These are phyloP conservation scores for Catunica adiposa DNA, from an alignment of 2,329 filamentous ascomycete genomes.

Conservation along the genomic window DNA sequence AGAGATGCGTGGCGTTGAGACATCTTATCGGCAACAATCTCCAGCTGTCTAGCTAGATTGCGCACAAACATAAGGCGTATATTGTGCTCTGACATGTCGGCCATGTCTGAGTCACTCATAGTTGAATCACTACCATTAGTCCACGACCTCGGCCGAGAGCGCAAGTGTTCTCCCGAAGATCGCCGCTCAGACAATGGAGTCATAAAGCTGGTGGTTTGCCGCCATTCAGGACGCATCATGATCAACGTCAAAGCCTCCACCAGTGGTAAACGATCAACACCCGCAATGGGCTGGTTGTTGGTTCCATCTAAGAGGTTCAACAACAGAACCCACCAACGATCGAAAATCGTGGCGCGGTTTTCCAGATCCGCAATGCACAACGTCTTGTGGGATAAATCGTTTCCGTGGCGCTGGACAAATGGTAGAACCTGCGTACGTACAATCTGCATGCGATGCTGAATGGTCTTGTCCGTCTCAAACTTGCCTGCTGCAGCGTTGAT, in stretches of 20 bases:
- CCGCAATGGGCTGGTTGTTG: slow-evolving; percentile 51
- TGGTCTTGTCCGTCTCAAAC: slow-evolving; percentile 46
- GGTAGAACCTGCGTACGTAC: slow-evolving; percentile 57
- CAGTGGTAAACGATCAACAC: slow-evolving; percentile 66
- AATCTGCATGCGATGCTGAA: slow-evolving; percentile 54
- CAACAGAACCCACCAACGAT: slow-evolving; percentile 79
- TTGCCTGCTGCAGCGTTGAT: slow-evolving; percentile 32
- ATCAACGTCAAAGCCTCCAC: slow-evolving; percentile 64
- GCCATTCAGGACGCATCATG: slow-evolving; percentile 84
- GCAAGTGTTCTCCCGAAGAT: slow-evolving; percentile 29
- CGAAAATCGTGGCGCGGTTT: slow-evolving; percentile 58
- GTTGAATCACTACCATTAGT: slow-evolving; percentile 39
- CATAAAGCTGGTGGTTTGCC: slow-evolving; percentile 51
- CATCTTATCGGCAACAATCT: slow-evolving; percentile 78
- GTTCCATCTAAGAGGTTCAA: slow-evolving; percentile 63
- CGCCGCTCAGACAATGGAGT: slow-evolving; percentile 45
- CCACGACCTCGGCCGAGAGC: slow-evolving; percentile 24
- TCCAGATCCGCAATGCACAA: slow-evolving; percentile 72
- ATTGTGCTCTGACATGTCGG: slow-evolving; percentile 67
- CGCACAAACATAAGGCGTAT: slow-evolving; percentile 73
- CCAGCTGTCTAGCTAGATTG: slow-evolving; percentile 69
- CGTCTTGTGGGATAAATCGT: slow-evolving; percentile 45
- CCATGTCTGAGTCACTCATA: slow-evolving; percentile 47
- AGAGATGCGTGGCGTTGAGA: slow-evolving; percentile 51
- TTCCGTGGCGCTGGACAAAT: slow-evolving; percentile 55